Conservation (phyloP, 129 eudicot genomes). For the Lactuca saligna region DNA sequence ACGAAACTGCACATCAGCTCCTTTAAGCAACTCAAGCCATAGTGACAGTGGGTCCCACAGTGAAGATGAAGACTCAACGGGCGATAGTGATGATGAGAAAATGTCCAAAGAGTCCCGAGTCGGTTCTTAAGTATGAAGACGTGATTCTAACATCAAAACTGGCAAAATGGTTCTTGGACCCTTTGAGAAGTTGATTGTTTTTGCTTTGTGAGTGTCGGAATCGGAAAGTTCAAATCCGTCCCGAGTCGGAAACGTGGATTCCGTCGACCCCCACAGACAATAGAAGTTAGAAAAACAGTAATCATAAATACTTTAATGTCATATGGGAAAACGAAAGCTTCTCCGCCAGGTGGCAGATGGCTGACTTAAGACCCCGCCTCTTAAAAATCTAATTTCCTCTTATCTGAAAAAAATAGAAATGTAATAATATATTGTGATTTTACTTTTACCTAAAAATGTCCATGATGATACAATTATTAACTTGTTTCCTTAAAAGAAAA, state of each 20-base stretch:
- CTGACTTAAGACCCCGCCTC: conserved; percentile 93
- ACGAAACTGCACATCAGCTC: conserved; percentile 44
- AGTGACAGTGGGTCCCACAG: conserved; percentile 61
- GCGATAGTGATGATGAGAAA: conserved; percentile 61
- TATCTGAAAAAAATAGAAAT: too few species aligned
- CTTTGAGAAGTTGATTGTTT: conserved; percentile 89
- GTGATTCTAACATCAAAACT: conserved; percentile 76
- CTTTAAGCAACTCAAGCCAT: conserved; percentile 49
- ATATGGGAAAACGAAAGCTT: conserved; percentile 92
- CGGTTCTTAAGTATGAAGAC: conserved; percentile 58
- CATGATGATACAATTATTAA: too few species aligned
- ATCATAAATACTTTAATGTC: conserved; percentile 72
- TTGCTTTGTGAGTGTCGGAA: conserved; percentile 94
- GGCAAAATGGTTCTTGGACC: conserved; percentile 96
- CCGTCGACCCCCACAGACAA: conserved; percentile 75
- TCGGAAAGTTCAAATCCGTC: conserved; percentile 79
- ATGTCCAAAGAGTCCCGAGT: conserved; percentile 38
- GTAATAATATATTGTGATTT: too few species aligned
- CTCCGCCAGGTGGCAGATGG: conserved; percentile 99
- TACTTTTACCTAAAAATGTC: too few species aligned
- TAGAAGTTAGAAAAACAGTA: conserved; percentile 83
- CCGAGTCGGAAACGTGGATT: conserved; percentile 86
- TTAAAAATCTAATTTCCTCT: conserved; percentile 26
- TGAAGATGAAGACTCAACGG: conserved; percentile 72
- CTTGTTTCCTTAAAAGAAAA: too few species aligned